Percentiles rank a stretch among this genome's conserved stretches.
Conservation (phyloP, 192 early-diverging fungal species). For the Coemansia sp. region DNA sequence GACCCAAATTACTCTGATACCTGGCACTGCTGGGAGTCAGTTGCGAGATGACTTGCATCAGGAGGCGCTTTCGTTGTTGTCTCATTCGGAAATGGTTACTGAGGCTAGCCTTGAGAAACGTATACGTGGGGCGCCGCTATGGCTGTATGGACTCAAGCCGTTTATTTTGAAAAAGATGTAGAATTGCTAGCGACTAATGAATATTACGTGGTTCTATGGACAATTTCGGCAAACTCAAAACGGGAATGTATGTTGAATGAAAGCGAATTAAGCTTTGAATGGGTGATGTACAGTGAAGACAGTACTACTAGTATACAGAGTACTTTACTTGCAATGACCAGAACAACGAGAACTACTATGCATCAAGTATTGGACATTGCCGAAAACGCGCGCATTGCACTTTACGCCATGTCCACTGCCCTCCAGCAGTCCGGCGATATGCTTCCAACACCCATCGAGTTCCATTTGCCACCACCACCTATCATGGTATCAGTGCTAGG, state of each 20-base stretch:
- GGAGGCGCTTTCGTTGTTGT: constrained; percentile 35
- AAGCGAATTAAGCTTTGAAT: neutral
- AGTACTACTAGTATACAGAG: neutral
- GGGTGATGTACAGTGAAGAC: neutral
- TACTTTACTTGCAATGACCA: neutral
- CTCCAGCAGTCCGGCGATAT: neutral
- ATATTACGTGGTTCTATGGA: neutral
- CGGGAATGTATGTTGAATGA: neutral
- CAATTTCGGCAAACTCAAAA: neutral
- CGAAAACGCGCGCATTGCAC: neutral
- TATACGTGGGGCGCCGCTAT: constrained; percentile 37
- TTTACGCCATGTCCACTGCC: neutral
- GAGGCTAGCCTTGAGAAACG: constrained; percentile 27
- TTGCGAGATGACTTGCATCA: constrained; percentile 62
- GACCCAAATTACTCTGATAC: constrained; percentile 79
- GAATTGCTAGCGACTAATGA: neutral
- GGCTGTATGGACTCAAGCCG: constrained; percentile 47
- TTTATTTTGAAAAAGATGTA: constrained; percentile 55
- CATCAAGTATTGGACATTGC: neutral
- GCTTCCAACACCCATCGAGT: neutral
- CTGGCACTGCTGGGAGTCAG: constrained; percentile 59
- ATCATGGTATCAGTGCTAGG: neutral
- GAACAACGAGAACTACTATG: neutral
- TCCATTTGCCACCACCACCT: neutral
- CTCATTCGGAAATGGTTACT: constrained; percentile 37